phyloP scores from a whole-genome alignment of 2,329 filamentous ascomycete genomes.

The Penicillium decumbens region DNA sequence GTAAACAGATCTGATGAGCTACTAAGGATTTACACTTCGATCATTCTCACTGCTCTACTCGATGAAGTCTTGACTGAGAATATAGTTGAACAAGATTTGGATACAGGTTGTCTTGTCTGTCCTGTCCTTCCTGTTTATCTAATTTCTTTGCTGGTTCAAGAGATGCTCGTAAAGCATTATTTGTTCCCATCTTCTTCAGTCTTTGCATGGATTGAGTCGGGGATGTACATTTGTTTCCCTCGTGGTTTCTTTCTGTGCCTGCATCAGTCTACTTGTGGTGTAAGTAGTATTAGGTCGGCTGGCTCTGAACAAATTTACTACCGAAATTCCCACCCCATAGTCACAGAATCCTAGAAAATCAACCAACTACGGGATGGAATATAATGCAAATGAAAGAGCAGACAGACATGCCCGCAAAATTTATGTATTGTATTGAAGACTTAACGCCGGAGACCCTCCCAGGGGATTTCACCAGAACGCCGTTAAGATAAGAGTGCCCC shows the following conservation, averaged over 20 bases:
- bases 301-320: too few species aligned
- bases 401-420: neutral
- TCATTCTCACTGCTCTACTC: neutral
- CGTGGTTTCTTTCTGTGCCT: neutral
- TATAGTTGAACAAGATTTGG: neutral
- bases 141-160: conserved; percentile 3
- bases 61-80: neutral
- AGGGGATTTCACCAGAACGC: neutral
- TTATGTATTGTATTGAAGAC: neutral
- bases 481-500: conserved; percentile 4
- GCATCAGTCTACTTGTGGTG: neutral
- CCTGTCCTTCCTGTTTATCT: neutral
- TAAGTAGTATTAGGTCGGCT: neutral
- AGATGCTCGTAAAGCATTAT: neutral
- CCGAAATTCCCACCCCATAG: too few species aligned
- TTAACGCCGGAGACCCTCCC: neutral
- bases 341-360: too few species aligned
- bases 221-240: neutral
- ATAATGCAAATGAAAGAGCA: neutral
- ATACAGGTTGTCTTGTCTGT: neutral
- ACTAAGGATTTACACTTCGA: neutral
- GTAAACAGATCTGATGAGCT: conserved; percentile 7
- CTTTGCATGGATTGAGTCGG: neutral
- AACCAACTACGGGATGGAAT: neutral
- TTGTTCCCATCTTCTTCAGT: neutral